Base-by-base conservation (phyloP, 345 rosid species). In the Iberis pinnata region DNA sequence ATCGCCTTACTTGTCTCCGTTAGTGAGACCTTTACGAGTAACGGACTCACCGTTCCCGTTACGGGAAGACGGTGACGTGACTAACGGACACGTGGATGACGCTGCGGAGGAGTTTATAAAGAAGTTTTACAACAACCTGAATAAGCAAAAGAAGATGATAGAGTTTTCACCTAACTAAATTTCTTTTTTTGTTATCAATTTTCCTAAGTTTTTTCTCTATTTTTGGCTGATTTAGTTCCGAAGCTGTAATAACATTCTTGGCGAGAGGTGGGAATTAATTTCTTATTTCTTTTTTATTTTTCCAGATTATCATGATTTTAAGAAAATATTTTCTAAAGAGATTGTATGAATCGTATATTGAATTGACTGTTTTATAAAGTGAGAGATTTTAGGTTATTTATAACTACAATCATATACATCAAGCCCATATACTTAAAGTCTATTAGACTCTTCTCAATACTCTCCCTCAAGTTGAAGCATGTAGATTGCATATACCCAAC, bases 21-120 rank as follows among this genome's bases (percentile, higher is more conserved):
- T 66, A 61, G 89, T 61, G 47, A 83, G 96, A 75, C 80, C 70
- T 72, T 61, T 87, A 60, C 74, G 98, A 67, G 77, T 87, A 58
- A 90, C 95, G 49, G 98, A 90, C 89, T 87, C 98, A 9, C 98
- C 96, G 13, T 90, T 76, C 18, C 97, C 96, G n/a, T 45, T 86
- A 43, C 63, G 58, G 40, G 82, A 71, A 45, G 76, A 63, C 49
- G 82, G 64, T 41, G 76, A 53, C 42, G 82, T 73, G 35, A 74
- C 73, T 12, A 79, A 73, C 18, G 78, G 75, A 11, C 25, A 35
- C 17, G 98, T 84, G 5, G 88, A 90, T 60, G 75, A 76, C 64
- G 87, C 82, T 24, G 98, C 95, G 5, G 79, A 75, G 46, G 96
- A 84, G 73, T 90, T 90, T 19, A 90, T 90, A 19, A 33, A 68